phyloP scores from a whole-genome alignment of 2,329 filamentous ascomycete genomes.

The Cladorrhinum sp. region DNA sequence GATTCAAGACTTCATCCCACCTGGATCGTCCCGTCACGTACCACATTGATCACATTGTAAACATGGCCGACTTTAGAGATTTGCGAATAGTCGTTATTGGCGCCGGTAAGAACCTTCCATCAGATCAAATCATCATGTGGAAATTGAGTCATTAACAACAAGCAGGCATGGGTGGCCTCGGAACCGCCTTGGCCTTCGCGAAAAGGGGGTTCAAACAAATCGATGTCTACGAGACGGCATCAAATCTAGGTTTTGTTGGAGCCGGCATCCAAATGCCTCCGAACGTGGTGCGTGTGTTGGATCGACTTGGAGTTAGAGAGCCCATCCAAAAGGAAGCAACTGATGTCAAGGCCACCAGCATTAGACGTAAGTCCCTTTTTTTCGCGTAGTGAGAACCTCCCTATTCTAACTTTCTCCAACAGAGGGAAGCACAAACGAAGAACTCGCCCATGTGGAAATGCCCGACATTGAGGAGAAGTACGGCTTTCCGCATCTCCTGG shows the following conservation, averaged over 20 bases:
- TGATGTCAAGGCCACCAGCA: conserved; percentile 67
- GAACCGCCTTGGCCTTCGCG: conserved; percentile 68
- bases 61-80: conserved; percentile 30
- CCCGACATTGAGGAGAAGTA: conserved; percentile 65
- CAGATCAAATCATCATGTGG: not conserved
- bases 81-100: conserved; percentile 35
- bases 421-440: conserved; percentile 66
- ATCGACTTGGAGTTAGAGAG: conserved; percentile 69
- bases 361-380: conserved; percentile 51
- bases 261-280: conserved; percentile 82
- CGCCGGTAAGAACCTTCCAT: conserved; percentile 26
- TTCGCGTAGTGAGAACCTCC: not conserved
- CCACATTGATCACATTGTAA: not conserved
- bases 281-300: conserved; percentile 75
- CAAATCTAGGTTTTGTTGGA: conserved; percentile 74
- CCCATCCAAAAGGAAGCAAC: conserved; percentile 69
- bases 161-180: conserved; percentile 74
- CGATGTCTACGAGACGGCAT: conserved; percentile 70
- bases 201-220: conserved; percentile 73
- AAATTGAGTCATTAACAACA: not conserved
- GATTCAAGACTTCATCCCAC: not conserved
- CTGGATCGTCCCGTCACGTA: not conserved
- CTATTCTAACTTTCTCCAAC: conserved; percentile 1
- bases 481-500: conserved; percentile 75
- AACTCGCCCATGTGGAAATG: conserved; percentile 69